phyloP scores from a whole-genome alignment of 164 flowering plant species.

The Chimonanthus praecox region DNA sequence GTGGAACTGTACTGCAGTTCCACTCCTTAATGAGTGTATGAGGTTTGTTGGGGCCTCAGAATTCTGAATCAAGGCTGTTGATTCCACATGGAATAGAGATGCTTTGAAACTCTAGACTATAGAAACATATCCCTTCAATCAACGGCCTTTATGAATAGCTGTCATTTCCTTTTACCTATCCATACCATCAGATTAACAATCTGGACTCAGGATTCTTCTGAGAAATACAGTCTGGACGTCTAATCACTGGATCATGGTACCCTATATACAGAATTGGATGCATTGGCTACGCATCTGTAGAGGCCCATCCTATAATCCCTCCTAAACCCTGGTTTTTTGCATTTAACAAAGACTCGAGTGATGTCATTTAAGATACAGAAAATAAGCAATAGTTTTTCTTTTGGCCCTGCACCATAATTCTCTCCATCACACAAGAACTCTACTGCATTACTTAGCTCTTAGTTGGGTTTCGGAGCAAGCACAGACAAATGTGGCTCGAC shows the following conservation, averaged over 20 bases:
- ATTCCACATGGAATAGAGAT: too few species aligned
- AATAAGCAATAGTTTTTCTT: not conserved
- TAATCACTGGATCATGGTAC: not conserved
- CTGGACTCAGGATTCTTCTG: not conserved
- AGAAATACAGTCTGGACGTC: too few species aligned
- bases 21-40: too few species aligned
- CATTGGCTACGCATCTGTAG: not conserved
- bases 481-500: not conserved
- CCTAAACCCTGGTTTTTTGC: too few species aligned
- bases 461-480: not conserved
- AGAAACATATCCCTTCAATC: not conserved
- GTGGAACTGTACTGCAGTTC: too few species aligned
- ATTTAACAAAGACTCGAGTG: too few species aligned
- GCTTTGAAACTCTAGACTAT: not conserved
- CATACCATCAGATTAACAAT: not conserved
- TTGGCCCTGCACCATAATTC: not conserved
- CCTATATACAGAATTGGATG: not conserved
- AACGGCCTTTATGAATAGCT: not conserved
- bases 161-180: not conserved
- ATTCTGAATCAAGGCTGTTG: too few species aligned
- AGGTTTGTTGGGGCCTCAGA: too few species aligned
- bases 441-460: not conserved
- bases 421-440: not conserved
- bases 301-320: too few species aligned
- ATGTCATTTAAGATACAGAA: not conserved